Evolutionary conservation across 2,329 filamentous ascomycete genomes (phyloP).

Genomic region (Nothophoma quercina): DNA sequence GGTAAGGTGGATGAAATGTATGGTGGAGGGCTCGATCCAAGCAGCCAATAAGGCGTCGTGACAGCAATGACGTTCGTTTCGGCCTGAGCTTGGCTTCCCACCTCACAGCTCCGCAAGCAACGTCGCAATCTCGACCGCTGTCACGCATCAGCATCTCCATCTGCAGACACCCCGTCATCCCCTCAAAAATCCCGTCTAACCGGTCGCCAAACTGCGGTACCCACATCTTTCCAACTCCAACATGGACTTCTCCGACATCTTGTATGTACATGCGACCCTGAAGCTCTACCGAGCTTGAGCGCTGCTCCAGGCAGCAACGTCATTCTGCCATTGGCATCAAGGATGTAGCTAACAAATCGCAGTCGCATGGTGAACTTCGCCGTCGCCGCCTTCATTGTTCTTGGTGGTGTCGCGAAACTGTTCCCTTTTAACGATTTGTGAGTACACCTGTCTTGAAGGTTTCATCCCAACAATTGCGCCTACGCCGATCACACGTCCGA

Average conservation of each 20-base stretch:
- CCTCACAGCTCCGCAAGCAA: constrained; percentile 7
- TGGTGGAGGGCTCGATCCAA: too few relatives aligned
- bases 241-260: constrained; percentile 93
- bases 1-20: too few relatives aligned
- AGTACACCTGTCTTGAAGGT: constrained; percentile 30
- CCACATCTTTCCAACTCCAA: constrained; percentile 41
- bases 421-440: constrained; percentile 58
- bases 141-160: constrained; percentile 12
- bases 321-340: constrained; percentile 13
- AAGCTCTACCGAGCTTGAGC: constrained; percentile 18
- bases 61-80: constrained; percentile 16
- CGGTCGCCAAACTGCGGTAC: constrained; percentile 42
- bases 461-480: constrained; percentile 8
- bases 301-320: constrained; percentile 27
- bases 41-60: constrained; percentile 6
- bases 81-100: constrained; percentile 15
- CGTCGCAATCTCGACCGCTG: constrained; percentile 9
- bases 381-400: constrained; percentile 83
- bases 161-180: constrained; percentile 4
- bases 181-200: background rate
- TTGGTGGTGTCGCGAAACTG: constrained; percentile 81
- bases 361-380: constrained; percentile 95
- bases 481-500: background rate
- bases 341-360: constrained; percentile 26
- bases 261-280: constrained; percentile 66